Conservation (phyloP, 345 rosid genomes). For the Gossypium stocksii region DNA sequence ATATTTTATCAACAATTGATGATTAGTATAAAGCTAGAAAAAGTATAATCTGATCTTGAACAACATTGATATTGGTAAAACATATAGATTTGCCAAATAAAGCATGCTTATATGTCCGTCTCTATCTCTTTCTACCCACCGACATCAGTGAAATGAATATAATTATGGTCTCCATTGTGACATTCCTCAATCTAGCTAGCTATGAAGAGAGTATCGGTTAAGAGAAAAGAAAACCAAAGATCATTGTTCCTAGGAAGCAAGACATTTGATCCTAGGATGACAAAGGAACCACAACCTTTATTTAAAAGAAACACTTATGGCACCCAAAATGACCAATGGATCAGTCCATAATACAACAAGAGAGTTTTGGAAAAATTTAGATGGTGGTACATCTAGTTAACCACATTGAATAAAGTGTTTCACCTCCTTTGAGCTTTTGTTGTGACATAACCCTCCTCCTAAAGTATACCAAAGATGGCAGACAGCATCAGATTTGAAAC, state of each 20-base stretch:
- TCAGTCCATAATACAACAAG: not conserved
- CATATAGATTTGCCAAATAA: not conserved
- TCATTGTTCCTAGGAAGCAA: not conserved
- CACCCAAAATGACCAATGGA: not conserved
- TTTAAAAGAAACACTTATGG: too few relatives aligned
- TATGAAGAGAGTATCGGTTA: not conserved
- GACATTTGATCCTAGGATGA: not conserved
- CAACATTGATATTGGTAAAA: not conserved
- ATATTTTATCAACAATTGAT: not conserved
- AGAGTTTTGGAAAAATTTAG: not conserved
- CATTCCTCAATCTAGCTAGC: too few relatives aligned
- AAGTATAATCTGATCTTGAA: not conserved
- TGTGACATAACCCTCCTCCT: not conserved
- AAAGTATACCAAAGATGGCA: constrained; percentile 8
- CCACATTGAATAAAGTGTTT: not conserved
- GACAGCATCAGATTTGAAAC: constrained; percentile 13
- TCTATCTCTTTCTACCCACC: not conserved
- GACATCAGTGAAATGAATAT: not conserved
- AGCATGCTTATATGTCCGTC: not conserved
- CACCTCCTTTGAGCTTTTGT: not conserved
- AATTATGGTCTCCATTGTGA: not conserved
- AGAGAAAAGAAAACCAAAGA: not conserved
- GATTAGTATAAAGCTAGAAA: not conserved
- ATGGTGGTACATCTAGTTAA: constrained; percentile 1
- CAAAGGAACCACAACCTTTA: not conserved